A percentile compares a stretch with the other conserved stretches of the same genome.
phyloP scores from a whole-genome alignment of 352 stramenopile species.

The Phytophthora macrochlamydospora region DNA sequence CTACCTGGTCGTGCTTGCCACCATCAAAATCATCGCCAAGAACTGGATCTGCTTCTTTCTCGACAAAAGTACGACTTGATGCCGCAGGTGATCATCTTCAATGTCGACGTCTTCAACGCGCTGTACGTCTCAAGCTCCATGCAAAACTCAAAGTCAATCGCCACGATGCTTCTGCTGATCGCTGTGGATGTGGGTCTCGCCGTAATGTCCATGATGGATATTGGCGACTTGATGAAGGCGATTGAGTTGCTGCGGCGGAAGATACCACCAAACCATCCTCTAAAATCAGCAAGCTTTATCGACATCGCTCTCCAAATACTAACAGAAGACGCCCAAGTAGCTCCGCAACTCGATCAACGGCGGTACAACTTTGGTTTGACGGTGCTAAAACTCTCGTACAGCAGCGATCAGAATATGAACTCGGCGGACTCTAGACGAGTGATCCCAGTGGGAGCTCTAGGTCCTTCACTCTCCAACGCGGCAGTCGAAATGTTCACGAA shows the following conservation, averaged over 20 bases:
- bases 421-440: slow-evolving; percentile 1
- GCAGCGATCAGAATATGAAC: neutral
- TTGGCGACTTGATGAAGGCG: slow-evolving; percentile 10
- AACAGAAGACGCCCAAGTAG: neutral
- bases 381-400: slow-evolving; percentile 1
- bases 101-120: slow-evolving; percentile 51
- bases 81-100: slow-evolving; percentile 48
- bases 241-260: slow-evolving; percentile 8
- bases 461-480: slow-evolving; percentile 5
- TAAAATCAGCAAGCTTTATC: slow-evolving; percentile 11
- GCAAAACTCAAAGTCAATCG: slow-evolving; percentile 31
- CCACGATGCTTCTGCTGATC: slow-evolving; percentile 28
- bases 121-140: slow-evolving; percentile 45
- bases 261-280: slow-evolving; percentile 1
- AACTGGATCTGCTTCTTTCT: slow-evolving; percentile 33
- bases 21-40: slow-evolving; percentile 49
- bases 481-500: slow-evolving; percentile 6
- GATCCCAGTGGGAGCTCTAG: neutral
- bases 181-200: slow-evolving; percentile 29
- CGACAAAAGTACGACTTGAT: slow-evolving; percentile 29
- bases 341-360: neutral
- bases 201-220: slow-evolving; percentile 28
- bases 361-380: slow-evolving; percentile 6
- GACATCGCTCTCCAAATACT: slow-evolving; percentile 15
- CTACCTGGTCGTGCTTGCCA: slow-evolving; percentile 34